Evolutionary conservation across 192 early-diverging fungal genomes (phyloP).

Genomic region (Bifiguratus adelaidae): DNA sequence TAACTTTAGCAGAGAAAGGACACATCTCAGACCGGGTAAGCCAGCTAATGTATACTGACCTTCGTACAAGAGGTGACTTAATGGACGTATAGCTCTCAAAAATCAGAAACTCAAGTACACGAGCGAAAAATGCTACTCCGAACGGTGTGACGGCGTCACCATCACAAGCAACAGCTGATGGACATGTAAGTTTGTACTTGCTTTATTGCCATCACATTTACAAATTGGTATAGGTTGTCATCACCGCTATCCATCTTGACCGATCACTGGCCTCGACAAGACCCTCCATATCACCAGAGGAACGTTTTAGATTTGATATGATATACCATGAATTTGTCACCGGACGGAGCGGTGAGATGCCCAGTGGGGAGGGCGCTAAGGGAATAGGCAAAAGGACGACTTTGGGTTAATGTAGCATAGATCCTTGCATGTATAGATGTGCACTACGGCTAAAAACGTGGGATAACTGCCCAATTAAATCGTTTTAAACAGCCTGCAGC

Average conservation of each 20-base stretch:
- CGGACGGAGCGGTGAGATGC: slow-evolving; percentile 47
- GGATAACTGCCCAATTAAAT: no score
- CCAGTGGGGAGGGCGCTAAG: slow-evolving; percentile 31
- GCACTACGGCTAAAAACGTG: no score
- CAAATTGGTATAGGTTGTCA: no score
- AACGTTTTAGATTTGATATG: slow-evolving; percentile 33
- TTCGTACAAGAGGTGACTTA: no score
- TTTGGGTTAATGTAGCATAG: slow-evolving; percentile 20
- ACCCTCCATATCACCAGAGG: slow-evolving; percentile 50
- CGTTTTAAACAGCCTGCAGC: no score
- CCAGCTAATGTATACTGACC: not conserved
- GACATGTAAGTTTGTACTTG: no score
- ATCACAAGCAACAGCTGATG: slow-evolving; percentile 6
- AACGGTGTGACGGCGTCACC: no score
- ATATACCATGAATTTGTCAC: slow-evolving; percentile 52
- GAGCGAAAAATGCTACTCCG: no score
- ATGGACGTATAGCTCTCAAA: no score
- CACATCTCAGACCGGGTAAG: slow-evolving; percentile 42
- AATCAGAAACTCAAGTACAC: no score
- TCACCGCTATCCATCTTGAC: slow-evolving; percentile 36
- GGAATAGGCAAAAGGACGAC: slow-evolving; percentile 26
- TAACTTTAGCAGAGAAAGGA: slow-evolving; percentile 38
- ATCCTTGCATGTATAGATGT: no score
- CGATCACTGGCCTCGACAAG: slow-evolving; percentile 44
- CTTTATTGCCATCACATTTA: no score